Percentiles rank a stretch among this genome's conserved stretches.
Conservation (phyloP, 176 grass and related monocot genomes). For the Ampelocalamus luodianensis region DNA sequence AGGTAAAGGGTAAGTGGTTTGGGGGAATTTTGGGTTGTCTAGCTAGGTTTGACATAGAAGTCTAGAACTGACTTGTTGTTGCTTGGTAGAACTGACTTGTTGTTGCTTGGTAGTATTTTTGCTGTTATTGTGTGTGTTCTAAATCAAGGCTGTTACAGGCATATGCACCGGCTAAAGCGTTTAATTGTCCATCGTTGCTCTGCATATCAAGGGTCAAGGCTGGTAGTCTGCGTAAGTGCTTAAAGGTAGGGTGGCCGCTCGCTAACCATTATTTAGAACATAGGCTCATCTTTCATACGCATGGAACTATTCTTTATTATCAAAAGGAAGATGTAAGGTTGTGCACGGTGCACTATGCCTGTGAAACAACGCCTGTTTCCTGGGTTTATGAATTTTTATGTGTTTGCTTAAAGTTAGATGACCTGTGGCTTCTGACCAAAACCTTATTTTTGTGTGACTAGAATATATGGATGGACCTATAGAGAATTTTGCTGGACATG, state of each 20-base stretch:
- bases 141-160: background rate
- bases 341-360: too few relatives aligned
- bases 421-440: background rate
- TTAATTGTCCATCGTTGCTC: too few relatives aligned
- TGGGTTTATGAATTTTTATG: background rate
- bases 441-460: conserved; percentile 19
- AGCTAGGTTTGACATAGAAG: background rate
- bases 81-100: too few relatives aligned
- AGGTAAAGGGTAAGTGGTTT: background rate
- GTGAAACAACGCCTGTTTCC: background rate
- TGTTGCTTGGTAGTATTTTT: background rate
- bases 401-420: background rate
- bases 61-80: background rate
- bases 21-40: background rate
- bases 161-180: background rate
- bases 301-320: too few relatives aligned
- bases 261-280: background rate
- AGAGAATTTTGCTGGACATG: conserved; percentile 47
- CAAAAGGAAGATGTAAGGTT: too few relatives aligned
- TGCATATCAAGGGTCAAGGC: background rate
- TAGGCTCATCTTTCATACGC: background rate
- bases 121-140: background rate
- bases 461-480: conserved; percentile 61
- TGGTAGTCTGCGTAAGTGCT: background rate
- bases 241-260: too few relatives aligned